Conservation (phyloP, 2,329 filamentous ascomycete species). For the Gyromitra esculenta region DNA sequence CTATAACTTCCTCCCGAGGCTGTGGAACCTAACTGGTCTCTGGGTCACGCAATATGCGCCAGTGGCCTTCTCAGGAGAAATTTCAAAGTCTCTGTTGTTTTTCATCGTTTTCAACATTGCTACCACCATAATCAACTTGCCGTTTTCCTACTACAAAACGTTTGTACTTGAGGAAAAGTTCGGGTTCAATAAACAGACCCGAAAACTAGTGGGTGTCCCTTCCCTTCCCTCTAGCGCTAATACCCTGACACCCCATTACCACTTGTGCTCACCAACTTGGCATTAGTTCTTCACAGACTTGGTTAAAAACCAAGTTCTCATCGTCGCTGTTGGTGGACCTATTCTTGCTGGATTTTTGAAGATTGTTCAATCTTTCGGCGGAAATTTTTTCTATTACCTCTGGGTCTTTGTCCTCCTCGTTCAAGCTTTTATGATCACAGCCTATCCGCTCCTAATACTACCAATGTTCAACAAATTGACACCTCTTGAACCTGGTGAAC, state of each 20-base stretch:
- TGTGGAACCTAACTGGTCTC: conserved; percentile 84
- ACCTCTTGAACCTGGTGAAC: conserved; percentile 82
- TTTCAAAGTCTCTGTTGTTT: conserved; percentile 91
- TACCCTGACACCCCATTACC: not conserved
- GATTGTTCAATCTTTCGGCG: conserved; percentile 93
- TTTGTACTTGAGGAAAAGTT: conserved; percentile 97
- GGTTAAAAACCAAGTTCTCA: conserved; percentile 87
- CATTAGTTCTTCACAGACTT: conserved; percentile 80
- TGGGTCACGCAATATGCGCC: conserved; percentile 79
- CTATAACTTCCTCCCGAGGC: conserved; percentile 86
- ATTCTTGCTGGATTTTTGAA: conserved; percentile 90
- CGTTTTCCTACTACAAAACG: conserved; percentile 87
- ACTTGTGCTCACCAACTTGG: conserved; percentile 7
- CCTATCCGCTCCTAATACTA: conserved; percentile 93
- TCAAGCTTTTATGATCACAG: conserved; percentile 93
- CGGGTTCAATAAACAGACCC: conserved; percentile 98
- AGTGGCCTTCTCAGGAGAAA: conserved; percentile 83
- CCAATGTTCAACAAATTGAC: conserved; percentile 98
- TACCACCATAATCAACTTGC: conserved; percentile 80
- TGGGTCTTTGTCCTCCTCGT: conserved; percentile 91
- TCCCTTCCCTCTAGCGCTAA: not conserved
- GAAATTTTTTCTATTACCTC: conserved; percentile 96
- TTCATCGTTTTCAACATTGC: conserved; percentile 86
- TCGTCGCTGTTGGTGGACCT: conserved; percentile 81
- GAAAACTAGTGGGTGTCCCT: conserved; percentile 67